phyloP scores from a whole-genome alignment of 2,329 filamentous ascomycete genomes.

The Coleophoma cylindrospora region DNA sequence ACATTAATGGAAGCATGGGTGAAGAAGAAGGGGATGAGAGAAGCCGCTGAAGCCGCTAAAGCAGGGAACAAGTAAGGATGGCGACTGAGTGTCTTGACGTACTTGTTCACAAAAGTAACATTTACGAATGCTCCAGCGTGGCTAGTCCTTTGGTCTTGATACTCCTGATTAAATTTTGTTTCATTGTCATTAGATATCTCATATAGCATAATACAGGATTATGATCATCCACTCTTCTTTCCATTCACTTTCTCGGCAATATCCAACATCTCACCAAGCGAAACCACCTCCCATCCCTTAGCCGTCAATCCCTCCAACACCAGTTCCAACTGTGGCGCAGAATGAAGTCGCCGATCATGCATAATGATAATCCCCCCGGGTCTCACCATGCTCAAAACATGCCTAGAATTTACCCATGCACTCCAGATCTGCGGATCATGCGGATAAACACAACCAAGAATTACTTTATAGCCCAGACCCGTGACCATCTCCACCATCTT shows the following conservation, averaged over 20 bases:
- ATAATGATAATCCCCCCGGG: constrained; percentile 80
- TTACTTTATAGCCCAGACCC: constrained; percentile 62
- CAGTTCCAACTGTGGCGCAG: constrained; percentile 67
- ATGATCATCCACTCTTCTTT: no score
- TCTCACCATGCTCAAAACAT: constrained; percentile 74
- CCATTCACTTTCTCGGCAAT: constrained; percentile 6
- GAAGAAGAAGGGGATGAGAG: no score
- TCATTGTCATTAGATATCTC: no score
- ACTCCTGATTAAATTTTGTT: no score
- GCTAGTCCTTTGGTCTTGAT: no score
- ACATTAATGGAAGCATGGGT: no score
- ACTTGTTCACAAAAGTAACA: no score
- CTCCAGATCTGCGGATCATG: constrained; percentile 83
- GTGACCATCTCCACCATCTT: constrained; percentile 59
- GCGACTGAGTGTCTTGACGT: no score
- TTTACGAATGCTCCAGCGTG: no score
- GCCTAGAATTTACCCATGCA: constrained; percentile 65
- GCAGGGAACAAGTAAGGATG: no score
- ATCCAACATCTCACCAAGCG: constrained; percentile 60
- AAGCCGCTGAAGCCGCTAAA: no score
- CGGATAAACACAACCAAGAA: constrained; percentile 82
- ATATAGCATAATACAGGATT: no score
- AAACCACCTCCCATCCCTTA: constrained; percentile 67
- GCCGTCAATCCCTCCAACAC: constrained; percentile 68
- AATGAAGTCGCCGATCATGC: constrained; percentile 83